phyloP scores from a whole-genome alignment of 345 rosid genomes.

The Lepidium didymum region DNA sequence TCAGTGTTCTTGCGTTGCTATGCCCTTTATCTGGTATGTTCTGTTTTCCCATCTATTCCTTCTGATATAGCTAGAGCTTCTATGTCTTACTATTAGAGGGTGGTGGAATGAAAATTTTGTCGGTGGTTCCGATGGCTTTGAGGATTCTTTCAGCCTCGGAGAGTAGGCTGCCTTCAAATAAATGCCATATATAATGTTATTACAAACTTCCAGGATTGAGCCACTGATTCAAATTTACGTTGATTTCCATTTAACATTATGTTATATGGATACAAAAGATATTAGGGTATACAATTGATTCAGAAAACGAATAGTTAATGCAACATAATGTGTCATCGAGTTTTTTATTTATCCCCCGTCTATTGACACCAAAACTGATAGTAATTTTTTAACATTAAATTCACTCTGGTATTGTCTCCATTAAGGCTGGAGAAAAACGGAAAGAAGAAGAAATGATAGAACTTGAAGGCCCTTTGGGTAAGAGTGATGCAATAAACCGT shows the following conservation, averaged over 20 bases:
- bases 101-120: background rate
- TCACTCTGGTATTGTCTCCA: background rate
- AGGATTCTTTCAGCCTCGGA: background rate
- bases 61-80: slow-evolving; percentile 6
- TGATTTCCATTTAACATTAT: background rate
- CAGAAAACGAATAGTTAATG: background rate
- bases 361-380: background rate
- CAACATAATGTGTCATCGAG: background rate
- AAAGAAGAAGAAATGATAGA: slow-evolving; percentile 95
- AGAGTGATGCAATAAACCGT: slow-evolving; percentile 64
- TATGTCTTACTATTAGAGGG: background rate
- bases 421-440: slow-evolving; percentile 92
- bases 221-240: background rate
- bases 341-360: background rate
- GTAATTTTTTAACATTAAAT: background rate
- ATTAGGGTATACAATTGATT: background rate
- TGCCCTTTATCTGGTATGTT: slow-evolving; percentile 85
- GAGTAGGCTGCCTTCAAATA: background rate
- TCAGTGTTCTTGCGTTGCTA: slow-evolving; percentile 81
- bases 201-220: background rate
- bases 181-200: background rate
- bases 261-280: background rate
- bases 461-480: slow-evolving; percentile 83
- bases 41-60: background rate
- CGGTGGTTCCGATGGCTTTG: background rate